Conservation (phyloP, 1,284 basidiomycete genomes). For the Malassezia pachydermatis region DNA sequence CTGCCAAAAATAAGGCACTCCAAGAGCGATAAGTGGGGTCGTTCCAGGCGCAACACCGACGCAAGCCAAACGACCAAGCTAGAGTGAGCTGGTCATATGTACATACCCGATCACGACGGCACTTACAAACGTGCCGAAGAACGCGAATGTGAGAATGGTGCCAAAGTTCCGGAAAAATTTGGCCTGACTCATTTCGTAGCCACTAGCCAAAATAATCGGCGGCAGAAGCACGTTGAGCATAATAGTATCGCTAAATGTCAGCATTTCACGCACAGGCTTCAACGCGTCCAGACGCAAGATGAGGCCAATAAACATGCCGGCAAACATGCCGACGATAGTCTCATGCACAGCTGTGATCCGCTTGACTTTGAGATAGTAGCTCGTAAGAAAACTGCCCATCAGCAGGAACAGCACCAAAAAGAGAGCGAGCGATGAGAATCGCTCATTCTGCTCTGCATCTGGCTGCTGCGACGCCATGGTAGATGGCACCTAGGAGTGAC, state of each 20-base stretch:
- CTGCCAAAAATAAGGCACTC: conserved; percentile 96
- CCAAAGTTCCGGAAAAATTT: conserved; percentile 72
- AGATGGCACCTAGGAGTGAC: background rate
- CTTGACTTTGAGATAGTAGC: conserved; percentile 95
- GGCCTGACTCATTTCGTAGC: conserved; percentile 96
- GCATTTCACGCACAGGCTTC: conserved; percentile 89
- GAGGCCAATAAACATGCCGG: conserved; percentile 85
- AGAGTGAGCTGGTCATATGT: conserved; percentile 24
- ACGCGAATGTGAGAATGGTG: conserved; percentile 81
- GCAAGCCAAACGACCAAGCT: conserved; percentile 91
- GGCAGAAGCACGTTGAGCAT: conserved; percentile 96
- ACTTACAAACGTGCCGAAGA: conserved; percentile 90
- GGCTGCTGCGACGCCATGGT: conserved; percentile 8
- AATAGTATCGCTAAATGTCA: conserved; percentile 91
- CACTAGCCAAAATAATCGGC: conserved; percentile 94
- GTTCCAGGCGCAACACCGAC: conserved; percentile 65
- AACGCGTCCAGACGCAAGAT: conserved; percentile 81
- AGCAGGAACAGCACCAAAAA: conserved; percentile 77
- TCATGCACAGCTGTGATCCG: conserved; percentile 91
- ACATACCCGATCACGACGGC: conserved; percentile 87
- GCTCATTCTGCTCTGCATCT: conserved; percentile 42
- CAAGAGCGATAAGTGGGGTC: conserved; percentile 36
- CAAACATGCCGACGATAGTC: conserved; percentile 87
- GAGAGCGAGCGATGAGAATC: conserved; percentile 43
- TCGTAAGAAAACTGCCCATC: conserved; percentile 85